These are phyloP conservation scores for Stachybotrys echinatus DNA, from an alignment of 2,329 filamentous ascomycete genomes.

Conservation along the genomic window DNA sequence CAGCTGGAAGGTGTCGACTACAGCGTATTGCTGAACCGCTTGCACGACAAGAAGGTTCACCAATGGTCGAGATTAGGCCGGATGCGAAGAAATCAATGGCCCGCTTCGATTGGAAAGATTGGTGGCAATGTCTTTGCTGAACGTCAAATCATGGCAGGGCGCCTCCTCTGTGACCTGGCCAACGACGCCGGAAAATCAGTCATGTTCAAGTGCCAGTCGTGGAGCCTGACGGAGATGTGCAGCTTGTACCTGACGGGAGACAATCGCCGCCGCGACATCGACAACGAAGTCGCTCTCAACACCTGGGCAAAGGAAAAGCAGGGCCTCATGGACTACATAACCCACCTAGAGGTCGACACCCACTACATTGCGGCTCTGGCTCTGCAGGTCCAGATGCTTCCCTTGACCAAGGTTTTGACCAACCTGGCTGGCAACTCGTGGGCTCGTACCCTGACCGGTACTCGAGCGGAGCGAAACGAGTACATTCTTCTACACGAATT, in stretches of 20 bases:
- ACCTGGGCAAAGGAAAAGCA: slow-evolving; percentile 74
- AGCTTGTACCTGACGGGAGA: slow-evolving; percentile 75
- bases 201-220: slow-evolving; percentile 96
- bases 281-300: slow-evolving; percentile 81
- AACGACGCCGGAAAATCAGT: slow-evolving; percentile 97
- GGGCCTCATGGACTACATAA: slow-evolving; percentile 88
- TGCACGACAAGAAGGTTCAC: slow-evolving; percentile 85
- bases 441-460: slow-evolving; percentile 93
- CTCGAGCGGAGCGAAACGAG: slow-evolving; percentile 94
- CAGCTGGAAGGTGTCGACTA: slow-evolving; percentile 97
- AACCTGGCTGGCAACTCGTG: slow-evolving; percentile 97
- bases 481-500: slow-evolving; percentile 99
- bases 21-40: slow-evolving; percentile 78
- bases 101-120: slow-evolving; percentile 75
- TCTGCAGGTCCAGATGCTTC: slow-evolving; percentile 83
- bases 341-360: slow-evolving; percentile 90
- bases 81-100: slow-evolving; percentile 80
- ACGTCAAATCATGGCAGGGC: slow-evolving; percentile 80
- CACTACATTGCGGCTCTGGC: slow-evolving; percentile 92
- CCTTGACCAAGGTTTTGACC: slow-evolving; percentile 89
- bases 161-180: slow-evolving; percentile 85
- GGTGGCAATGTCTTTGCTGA: slow-evolving; percentile 92
- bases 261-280: slow-evolving; percentile 73
- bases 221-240: slow-evolving; percentile 98
- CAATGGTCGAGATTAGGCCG: slow-evolving; percentile 93